Base-by-base conservation (phyloP, 345 rosid genomes). In the Chamaenerion angustifolium region DNA sequence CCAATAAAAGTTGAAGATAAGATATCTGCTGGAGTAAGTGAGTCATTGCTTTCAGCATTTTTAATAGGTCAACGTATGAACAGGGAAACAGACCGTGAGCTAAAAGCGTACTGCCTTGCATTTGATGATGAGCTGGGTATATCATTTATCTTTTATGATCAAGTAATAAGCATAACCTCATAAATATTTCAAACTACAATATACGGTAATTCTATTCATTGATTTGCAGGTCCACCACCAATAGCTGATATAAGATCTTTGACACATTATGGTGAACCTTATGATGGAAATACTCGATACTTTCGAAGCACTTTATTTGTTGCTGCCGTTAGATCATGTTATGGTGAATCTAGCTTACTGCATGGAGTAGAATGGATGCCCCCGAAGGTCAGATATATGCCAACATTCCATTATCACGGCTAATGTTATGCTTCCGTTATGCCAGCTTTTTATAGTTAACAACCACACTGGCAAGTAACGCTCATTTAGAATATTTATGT, bases 301-400 rank as follows among this genome's bases (percentile, higher is more conserved):
- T 92, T 92, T 56, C 74, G 86, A 61, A 83, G 85, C 73, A 87
- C 85, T 10, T 61, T 92, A 53, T 92, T 81, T 66, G 95, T 86
- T 55, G 92, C 98, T 68, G 76, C 95, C 0, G 96, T 92, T 68
- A 78, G 98, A 78, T 80, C 98, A 16, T 92, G 93, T 61, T 90
- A 82, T 44, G 80, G 85, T 54, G 98, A 92, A 78, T 83, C 98
- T 55, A 76, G 87, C 60, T 37, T 92, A 76, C 98, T 92, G 59
- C 98, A 92, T 71, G 98, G 95, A 25, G 95, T 80, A 52, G 98
- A 87, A 46, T 92, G 98, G 98, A 87, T 92, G 98, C 89, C 98
- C 59, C 98, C 94, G 41, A 83, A 86, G 71, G 98, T 90, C 37
- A 25, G 70, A 49, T 49, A 41, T 45, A 25, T 11, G 43, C 41